Percentiles rank a stretch among this genome's conserved stretches.
These are phyloP conservation scores for Arbutus unedo DNA, from an alignment of 148 eudicot genomes.

Conservation along the genomic window DNA sequence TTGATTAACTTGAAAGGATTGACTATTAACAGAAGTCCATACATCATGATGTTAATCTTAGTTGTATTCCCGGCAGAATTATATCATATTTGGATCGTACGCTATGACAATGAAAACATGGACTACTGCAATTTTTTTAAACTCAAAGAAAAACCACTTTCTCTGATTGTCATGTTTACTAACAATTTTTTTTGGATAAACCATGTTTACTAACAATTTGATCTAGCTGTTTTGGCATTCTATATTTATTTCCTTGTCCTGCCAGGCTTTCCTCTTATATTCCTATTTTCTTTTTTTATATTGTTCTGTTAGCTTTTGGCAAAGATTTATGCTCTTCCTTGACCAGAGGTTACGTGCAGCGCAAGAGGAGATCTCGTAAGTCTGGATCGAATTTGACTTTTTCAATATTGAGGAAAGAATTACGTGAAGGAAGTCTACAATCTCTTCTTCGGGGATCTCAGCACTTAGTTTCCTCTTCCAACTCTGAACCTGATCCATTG, in stretches of 20 bases:
- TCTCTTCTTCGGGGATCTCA: conserved; percentile 70
- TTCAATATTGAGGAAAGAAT: conserved; percentile 57
- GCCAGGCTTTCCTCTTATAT: not conserved
- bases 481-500: conserved; percentile 73
- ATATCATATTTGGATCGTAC: not conserved
- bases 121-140: not conserved
- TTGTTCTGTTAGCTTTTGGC: not conserved
- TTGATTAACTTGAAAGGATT: not conserved
- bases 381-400: conserved; percentile 60
- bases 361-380: conserved; percentile 70
- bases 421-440: conserved; percentile 65
- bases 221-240: not conserved
- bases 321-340: conserved; percentile 37
- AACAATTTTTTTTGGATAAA: too few species aligned
- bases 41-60: not conserved
- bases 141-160: too few species aligned
- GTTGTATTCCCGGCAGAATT: not conserved
- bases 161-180: too few species aligned
- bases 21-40: not conserved
- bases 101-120: not conserved
- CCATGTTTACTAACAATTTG: not conserved
- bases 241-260: not conserved
- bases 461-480: conserved; percentile 42
- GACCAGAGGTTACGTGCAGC: conserved; percentile 70
- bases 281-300: not conserved